These are phyloP conservation scores for Aspergillus diversus DNA, from an alignment of 495 filamentous ascomycete genomes.

Conservation along the genomic window DNA sequence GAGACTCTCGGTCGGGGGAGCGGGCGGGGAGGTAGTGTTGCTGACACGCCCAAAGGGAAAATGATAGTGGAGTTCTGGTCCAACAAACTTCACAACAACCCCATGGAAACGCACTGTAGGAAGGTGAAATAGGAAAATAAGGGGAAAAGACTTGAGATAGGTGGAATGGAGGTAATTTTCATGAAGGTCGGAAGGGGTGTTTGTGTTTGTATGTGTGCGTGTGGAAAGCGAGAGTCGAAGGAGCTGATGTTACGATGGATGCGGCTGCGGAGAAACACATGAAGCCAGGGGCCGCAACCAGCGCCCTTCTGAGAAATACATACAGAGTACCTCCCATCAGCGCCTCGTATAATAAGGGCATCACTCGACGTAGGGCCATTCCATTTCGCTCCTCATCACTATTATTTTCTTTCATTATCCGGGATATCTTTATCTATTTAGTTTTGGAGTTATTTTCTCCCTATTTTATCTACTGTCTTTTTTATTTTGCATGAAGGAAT, in stretches of 20 bases:
- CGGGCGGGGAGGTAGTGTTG: slow-evolving; percentile 27
- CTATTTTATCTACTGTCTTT: neutral
- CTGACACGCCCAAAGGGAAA: slow-evolving; percentile 27
- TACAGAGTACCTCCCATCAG: neutral
- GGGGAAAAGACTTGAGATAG: slow-evolving; percentile 27
- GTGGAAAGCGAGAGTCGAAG: slow-evolving; percentile 3
- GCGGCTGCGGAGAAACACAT: slow-evolving; percentile 32
- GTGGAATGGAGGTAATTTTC: slow-evolving; percentile 31
- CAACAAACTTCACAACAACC: slow-evolving; percentile 20
- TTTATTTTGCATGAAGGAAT: neutral
- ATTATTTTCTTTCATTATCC: neutral
- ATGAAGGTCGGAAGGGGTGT: slow-evolving; percentile 13
- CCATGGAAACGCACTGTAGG: slow-evolving; percentile 18
- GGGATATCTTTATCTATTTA: too few species aligned
- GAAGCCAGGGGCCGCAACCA: slow-evolving; percentile 27
- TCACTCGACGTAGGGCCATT: too few species aligned
- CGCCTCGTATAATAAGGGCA: neutral
- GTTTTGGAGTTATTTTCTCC: neutral
- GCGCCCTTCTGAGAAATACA: neutral
- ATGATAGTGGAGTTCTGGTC: slow-evolving; percentile 19
- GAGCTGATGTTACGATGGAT: slow-evolving; percentile 32
- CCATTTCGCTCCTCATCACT: too few species aligned
- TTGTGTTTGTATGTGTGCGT: slow-evolving; percentile 3
- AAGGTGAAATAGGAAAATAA: slow-evolving; percentile 10
- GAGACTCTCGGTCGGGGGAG: slow-evolving; percentile 27